A percentile compares a stretch with the other conserved stretches of the same genome.
These are phyloP conservation scores for Lactifluus piperatus DNA, from an alignment of 768 basidiomycete species.

Conservation along the genomic window DNA sequence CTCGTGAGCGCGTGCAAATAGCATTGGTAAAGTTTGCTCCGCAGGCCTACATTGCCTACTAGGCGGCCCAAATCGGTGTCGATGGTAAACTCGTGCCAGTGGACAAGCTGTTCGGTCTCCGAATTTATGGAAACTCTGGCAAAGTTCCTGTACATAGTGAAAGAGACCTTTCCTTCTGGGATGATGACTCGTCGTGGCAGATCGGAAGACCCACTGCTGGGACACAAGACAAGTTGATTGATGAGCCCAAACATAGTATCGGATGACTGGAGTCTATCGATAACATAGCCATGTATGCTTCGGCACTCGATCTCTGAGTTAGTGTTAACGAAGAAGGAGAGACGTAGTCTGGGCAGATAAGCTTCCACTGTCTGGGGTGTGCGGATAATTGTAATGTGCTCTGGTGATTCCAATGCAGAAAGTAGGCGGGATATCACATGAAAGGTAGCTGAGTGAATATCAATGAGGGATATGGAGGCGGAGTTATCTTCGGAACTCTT, in stretches of 20 bases:
- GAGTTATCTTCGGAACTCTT: no score
- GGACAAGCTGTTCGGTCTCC: not conserved
- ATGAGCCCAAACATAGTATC: conserved; percentile 38
- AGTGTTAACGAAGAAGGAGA: conserved; percentile 33
- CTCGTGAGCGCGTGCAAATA: conserved; percentile 42
- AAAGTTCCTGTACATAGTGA: not conserved
- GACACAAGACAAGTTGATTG: conserved; percentile 23
- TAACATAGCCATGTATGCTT: conserved; percentile 34
- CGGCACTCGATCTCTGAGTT: conserved; percentile 29
- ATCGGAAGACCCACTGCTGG: not conserved
- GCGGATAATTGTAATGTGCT: no score
- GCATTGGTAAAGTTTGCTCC: conserved; percentile 29
- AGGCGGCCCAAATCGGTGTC: conserved; percentile 27
- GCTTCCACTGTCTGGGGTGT: no score
- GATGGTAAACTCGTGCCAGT: conserved; percentile 26
- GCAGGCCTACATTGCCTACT: conserved; percentile 23
- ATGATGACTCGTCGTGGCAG: conserved; percentile 2
- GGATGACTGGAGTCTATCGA: conserved; percentile 33
- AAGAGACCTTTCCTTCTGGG: not conserved
- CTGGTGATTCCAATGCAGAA: no score
- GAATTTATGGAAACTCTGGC: not conserved
- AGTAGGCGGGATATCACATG: no score
- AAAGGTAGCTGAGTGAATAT: no score
- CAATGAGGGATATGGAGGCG: no score
- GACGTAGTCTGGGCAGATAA: conserved; percentile 32